These are phyloP conservation scores for Angomonas ambiguus DNA, from an alignment of 208 protist genomes.

Conservation along the genomic window DNA sequence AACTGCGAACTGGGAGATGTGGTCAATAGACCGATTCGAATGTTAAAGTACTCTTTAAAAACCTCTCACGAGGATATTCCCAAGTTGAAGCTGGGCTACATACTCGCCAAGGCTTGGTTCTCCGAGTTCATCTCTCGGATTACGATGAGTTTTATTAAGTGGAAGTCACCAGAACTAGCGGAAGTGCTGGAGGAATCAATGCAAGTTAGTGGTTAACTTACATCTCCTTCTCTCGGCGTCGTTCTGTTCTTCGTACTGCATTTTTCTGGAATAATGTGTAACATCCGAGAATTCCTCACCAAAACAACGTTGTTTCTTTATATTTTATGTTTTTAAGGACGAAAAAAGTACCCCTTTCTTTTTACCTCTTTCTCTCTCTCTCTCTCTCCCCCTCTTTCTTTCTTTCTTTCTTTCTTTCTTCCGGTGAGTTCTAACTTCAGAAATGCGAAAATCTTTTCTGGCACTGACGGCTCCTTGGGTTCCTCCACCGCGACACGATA, in stretches of 20 bases:
- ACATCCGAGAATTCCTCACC: no score
- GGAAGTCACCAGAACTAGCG: slow-evolving; percentile 54
- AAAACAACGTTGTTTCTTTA: no score
- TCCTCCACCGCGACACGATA: slow-evolving; percentile 71
- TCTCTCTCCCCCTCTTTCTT: slow-evolving; percentile 4
- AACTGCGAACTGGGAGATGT: slow-evolving; percentile 72
- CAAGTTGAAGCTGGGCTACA: slow-evolving; percentile 21
- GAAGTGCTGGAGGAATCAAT: slow-evolving; percentile 37
- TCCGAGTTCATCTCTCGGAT: slow-evolving; percentile 47
- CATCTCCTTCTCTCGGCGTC: neutral
- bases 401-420: neutral
- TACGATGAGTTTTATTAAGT: slow-evolving; percentile 45
- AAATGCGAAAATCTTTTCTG: neutral
- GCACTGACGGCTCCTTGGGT: slow-evolving; percentile 70
- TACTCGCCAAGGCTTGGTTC: slow-evolving; percentile 54
- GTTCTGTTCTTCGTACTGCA: slow-evolving; percentile 9
- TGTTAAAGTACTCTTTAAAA: slow-evolving; percentile 71
- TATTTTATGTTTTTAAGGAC: no score
- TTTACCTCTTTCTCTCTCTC: neutral
- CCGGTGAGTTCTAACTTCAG: neutral
- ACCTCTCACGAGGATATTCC: slow-evolving; percentile 39
- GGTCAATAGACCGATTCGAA: slow-evolving; percentile 68
- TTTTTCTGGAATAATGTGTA: no score
- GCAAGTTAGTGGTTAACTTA: slow-evolving; percentile 39
- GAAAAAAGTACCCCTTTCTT: slow-evolving; percentile 5